Percentiles rank a stretch among this genome's conserved stretches.
These are phyloP conservation scores for Solanum piurae DNA, from an alignment of 257 asterid species.

Conservation along the genomic window DNA sequence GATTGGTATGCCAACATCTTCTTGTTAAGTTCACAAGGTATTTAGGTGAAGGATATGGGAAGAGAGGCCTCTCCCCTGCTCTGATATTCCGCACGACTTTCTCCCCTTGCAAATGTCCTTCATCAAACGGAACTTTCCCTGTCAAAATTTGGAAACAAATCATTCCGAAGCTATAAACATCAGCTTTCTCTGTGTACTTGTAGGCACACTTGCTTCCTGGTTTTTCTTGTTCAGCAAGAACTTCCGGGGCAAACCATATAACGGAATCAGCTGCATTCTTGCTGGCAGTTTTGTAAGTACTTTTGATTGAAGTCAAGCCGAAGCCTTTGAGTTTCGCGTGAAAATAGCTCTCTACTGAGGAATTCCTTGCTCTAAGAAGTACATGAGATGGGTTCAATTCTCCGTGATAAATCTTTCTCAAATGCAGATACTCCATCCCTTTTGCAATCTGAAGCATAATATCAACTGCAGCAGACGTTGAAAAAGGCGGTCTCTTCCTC, in stretches of 20 bases:
- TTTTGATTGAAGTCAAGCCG: constrained; percentile 36
- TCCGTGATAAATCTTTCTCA: constrained; percentile 57
- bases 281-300: constrained; percentile 8
- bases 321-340: constrained; percentile 56
- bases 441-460: constrained; percentile 80
- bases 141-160: constrained; percentile 71
- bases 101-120: constrained; percentile 73
- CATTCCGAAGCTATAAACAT: constrained; percentile 85
- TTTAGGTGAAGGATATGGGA: constrained; percentile 68
- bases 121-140: constrained; percentile 72
- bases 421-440: constrained; percentile 84
- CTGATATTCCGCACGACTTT: constrained; percentile 55
- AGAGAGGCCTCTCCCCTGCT: constrained; percentile 89
- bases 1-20: constrained; percentile 74
- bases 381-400: constrained; percentile 63
- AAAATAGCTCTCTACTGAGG: constrained; percentile 38
- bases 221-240: constrained; percentile 52
- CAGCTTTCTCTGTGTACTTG: constrained; percentile 56
- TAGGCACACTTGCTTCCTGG: constrained; percentile 9
- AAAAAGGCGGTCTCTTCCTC: constrained; percentile 44
- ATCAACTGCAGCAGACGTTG: constrained; percentile 60
- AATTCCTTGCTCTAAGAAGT: constrained; percentile 40
- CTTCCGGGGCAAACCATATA: constrained; percentile 86
- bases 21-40: constrained; percentile 53
- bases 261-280: constrained; percentile 29